phyloP scores from a whole-genome alignment of 2,329 filamentous ascomycete genomes.

The Talaromyces rugulosus region DNA sequence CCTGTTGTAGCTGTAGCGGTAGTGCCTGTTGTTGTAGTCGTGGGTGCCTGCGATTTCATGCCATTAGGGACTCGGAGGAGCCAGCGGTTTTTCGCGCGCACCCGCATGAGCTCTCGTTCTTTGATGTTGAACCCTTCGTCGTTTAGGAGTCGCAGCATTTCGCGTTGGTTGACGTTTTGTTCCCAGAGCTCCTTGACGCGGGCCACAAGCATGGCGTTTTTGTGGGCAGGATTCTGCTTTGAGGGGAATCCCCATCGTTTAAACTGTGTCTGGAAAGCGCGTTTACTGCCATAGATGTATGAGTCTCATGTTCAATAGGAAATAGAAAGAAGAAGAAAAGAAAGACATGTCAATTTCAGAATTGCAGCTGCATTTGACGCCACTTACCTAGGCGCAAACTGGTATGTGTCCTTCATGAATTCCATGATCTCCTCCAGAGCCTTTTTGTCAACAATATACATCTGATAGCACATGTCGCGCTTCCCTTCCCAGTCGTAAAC shows the following conservation, averaged over 20 bases:
- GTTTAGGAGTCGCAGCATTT: constrained; percentile 68
- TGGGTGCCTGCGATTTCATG: constrained; percentile 46
- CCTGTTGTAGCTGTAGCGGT: constrained; percentile 11
- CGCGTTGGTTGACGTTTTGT: constrained; percentile 64
- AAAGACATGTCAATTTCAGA: not conserved
- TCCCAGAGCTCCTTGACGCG: constrained; percentile 76
- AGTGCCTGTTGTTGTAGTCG: constrained; percentile 18
- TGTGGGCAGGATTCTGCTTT: constrained; percentile 68
- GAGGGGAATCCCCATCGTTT: constrained; percentile 74
- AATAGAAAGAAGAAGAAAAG: not conserved
- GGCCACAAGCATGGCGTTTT: constrained; percentile 62
- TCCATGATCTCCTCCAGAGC: constrained; percentile 71
- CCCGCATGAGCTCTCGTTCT: constrained; percentile 64
- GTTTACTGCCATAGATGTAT: constrained; percentile 49
- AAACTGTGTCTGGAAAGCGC: constrained; percentile 72
- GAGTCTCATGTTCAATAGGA: not conserved
- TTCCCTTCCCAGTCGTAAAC: constrained; percentile 66
- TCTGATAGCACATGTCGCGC: constrained; percentile 60
- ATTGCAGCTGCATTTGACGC: not conserved
- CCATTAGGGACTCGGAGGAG: constrained; percentile 60
- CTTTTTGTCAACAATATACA: constrained; percentile 74
- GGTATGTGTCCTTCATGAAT: constrained; percentile 60
- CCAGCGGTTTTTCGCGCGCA: constrained; percentile 67
- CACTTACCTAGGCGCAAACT: constrained; percentile 66
- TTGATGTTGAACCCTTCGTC: constrained; percentile 71